Base-by-base conservation (phyloP, 2,329 filamentous ascomycete species). In the Monilinia vaccinii-corymbosi region DNA sequence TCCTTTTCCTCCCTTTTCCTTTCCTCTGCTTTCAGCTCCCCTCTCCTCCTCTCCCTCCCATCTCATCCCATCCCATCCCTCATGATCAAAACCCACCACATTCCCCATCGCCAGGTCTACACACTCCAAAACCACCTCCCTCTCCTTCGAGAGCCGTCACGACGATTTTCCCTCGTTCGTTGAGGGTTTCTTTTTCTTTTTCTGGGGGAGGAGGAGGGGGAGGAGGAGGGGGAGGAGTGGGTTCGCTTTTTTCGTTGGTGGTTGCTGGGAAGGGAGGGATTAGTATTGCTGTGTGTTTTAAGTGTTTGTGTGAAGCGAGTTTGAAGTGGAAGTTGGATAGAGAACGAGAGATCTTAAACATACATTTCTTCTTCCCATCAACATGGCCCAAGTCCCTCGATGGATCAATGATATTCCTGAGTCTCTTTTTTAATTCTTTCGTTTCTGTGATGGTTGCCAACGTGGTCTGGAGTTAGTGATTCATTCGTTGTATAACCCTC, bases 401-500 rank as follows among this genome's bases (percentile, higher is more conserved):
- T 0, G 92, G 93, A 69, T 94, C 86, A 67, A 97, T 85, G 56
- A 89, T 79, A 75, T 97, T 89, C 61, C 93, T 79, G 6, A 97
- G 84, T 18, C 51, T 45, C 44, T 50, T 55, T 16, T 60, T 60
- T 11, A 60, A 42, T 36, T 56, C 51, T 31, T 60, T 60, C 3
- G 58, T 60, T 50, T 60, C 58, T 60, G 5, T 1, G n/a, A 1
- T 42, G 5, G 2, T 9, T 44, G n/a, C n/a, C n/a, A n/a, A n/a
- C n/a, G n/a, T n/a, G n/a, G n/a, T n/a, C n/a, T n/a, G n/a, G n/a
- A n/a, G n/a, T n/a, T n/a, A n/a, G n/a, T n/a, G n/a, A n/a, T n/a
- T n/a, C n/a, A n/a, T n/a, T n/a, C n/a, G n/a, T n/a, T n/a, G n/a
- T n/a, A n/a, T n/a, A n/a, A n/a, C n/a, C n/a, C n/a, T n/a, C n/a